Percentiles rank a stretch among this genome's conserved stretches.
phyloP scores from a whole-genome alignment of 176 grass and related monocot species.

The Eragrostis curvula region DNA sequence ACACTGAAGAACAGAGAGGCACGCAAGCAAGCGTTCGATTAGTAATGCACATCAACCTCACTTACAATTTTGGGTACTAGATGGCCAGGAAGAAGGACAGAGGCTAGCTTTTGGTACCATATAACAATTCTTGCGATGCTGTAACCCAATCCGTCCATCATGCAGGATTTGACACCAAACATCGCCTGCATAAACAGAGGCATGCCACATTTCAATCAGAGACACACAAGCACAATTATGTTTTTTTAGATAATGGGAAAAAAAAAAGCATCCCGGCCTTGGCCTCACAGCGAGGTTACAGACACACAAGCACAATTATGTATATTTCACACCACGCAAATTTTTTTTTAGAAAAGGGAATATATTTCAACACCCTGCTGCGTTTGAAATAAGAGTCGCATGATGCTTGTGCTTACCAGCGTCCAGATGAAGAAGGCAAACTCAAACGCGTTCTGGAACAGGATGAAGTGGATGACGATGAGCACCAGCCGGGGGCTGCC shows the following conservation, averaged over 20 bases:
- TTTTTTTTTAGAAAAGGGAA: no score
- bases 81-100: background rate
- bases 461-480: slow-evolving; percentile 81
- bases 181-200: slow-evolving; percentile 25
- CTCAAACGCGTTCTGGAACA: slow-evolving; percentile 87
- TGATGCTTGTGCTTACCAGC: slow-evolving; percentile 34
- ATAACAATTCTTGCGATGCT: slow-evolving; percentile 44
- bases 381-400: background rate
- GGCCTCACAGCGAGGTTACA: no score
- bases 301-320: no score
- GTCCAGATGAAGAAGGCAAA: slow-evolving; percentile 87
- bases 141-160: slow-evolving; percentile 52
- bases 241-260: no score
- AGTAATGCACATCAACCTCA: background rate
- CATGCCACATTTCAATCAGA: background rate
- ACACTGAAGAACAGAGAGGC: slow-evolving; percentile 44
- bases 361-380: background rate
- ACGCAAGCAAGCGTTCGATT: background rate
- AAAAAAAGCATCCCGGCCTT: no score
- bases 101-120: slow-evolving; percentile 32
- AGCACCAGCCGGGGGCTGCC: slow-evolving; percentile 58
- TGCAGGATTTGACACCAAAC: slow-evolving; percentile 64
- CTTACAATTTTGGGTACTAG: background rate
- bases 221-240: background rate
- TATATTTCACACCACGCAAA: no score